Percentiles rank a stretch among this genome's conserved stretches.
Evolutionary conservation across 345 rosid species (phyloP).

Genomic region (Rubroshorea leprosula): DNA sequence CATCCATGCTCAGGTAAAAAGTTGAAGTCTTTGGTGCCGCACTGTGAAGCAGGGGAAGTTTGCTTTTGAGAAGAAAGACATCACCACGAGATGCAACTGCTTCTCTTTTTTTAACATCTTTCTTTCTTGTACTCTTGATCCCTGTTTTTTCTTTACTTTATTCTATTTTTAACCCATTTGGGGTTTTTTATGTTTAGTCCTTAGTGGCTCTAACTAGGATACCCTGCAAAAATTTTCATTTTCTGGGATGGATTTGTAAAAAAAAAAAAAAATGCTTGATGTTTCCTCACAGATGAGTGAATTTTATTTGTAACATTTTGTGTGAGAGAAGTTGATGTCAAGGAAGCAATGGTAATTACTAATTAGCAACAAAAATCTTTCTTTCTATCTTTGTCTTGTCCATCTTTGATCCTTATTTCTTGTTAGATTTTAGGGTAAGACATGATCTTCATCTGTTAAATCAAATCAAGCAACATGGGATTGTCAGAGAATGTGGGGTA

Average conservation of each 20-base stretch:
- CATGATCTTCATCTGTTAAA: constrained; percentile 13
- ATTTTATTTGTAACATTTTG: constrained; percentile 16
- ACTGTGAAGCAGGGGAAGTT: constrained; percentile 6
- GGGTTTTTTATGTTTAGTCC: constrained; percentile 31
- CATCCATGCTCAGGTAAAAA: constrained; percentile 63
- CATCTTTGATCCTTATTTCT: not conserved
- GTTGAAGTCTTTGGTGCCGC: not conserved
- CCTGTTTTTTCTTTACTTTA: not conserved
- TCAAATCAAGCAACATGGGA: constrained; percentile 15
- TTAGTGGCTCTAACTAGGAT: constrained; percentile 28
- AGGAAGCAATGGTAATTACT: constrained; percentile 11
- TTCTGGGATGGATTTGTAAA: constrained; percentile 42
- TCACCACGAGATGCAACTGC: constrained; percentile 34
- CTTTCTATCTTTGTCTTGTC: not conserved
- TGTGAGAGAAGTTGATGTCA: constrained; percentile 51
- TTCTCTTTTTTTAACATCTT: constrained; percentile 37
- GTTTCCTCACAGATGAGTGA: constrained; percentile 52
- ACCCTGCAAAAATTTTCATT: constrained; percentile 7
- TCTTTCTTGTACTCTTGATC: constrained; percentile 19
- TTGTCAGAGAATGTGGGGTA: constrained; percentile 64
- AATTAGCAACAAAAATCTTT: constrained; percentile 1
- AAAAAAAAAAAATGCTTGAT: constrained; percentile 14
- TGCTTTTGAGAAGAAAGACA: constrained; percentile 24
- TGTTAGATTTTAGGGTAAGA: not conserved
- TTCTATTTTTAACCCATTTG: constrained; percentile 16